A percentile compares a stretch with the other conserved stretches of the same genome.
Evolutionary conservation across 2,329 filamentous ascomycete genomes (phyloP).

Genomic region (Ophiostoma quercus): DNA sequence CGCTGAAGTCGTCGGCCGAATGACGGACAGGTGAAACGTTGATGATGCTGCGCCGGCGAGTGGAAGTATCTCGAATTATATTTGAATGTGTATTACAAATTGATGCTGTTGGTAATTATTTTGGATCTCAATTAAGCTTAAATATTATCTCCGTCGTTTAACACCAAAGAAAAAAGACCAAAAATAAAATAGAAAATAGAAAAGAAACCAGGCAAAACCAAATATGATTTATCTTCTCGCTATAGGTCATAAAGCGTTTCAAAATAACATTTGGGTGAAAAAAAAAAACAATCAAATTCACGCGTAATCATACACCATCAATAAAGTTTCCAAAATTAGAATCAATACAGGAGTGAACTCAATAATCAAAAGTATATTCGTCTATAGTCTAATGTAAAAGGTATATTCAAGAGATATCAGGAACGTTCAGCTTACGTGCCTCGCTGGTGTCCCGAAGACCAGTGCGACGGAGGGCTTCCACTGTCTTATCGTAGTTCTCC

Average conservation of each 20-base stretch:
- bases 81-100: background rate
- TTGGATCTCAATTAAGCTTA: background rate
- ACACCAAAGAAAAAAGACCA: background rate
- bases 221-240: no score
- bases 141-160: background rate
- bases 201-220: no score
- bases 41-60: background rate
- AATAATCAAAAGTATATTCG: background rate
- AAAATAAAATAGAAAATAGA: background rate
- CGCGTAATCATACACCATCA: no score
- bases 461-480: slow-evolving; percentile 23
- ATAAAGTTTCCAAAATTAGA: no score
- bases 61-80: background rate
- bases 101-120: background rate
- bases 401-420: slow-evolving; percentile 12
- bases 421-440: slow-evolving; percentile 24
- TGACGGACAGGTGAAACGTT: background rate
- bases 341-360: no score
- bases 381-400: background rate
- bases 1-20: slow-evolving; percentile 1
- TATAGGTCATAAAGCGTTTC: no score
- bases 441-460: slow-evolving; percentile 22
- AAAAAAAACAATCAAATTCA: no score
- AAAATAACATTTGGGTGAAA: no score
- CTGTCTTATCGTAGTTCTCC: slow-evolving; percentile 28